These are phyloP conservation scores for Globisporangium alternatum DNA, from an alignment of 352 stramenopile genomes.

Conservation along the genomic window DNA sequence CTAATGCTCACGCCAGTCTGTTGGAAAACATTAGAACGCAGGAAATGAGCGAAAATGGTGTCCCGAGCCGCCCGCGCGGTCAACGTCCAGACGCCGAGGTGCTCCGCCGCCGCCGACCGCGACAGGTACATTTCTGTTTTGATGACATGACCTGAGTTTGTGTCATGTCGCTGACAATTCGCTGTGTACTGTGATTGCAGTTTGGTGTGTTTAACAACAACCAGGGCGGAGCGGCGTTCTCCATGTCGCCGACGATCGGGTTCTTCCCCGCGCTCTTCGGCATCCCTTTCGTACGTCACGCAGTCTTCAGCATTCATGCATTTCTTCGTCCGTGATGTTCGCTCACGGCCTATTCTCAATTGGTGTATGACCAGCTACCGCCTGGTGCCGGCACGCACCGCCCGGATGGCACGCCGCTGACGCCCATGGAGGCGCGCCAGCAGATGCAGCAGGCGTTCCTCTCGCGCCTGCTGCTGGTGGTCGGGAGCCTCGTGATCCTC, in stretches of 20 bases:
- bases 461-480: conserved; percentile 63
- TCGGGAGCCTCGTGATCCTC: conserved; percentile 70
- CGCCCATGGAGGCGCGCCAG: conserved; percentile 50
- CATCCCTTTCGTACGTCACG: conserved; percentile 36
- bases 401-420: conserved; percentile 42
- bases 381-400: conserved; percentile 32
- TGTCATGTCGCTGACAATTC: neutral
- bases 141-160: neutral
- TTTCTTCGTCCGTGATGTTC: neutral
- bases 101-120: conserved; percentile 46
- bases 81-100: conserved; percentile 62
- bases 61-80: conserved; percentile 56
- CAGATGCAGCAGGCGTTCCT: conserved; percentile 74
- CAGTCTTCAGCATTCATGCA: neutral
- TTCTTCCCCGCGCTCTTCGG: conserved; percentile 88
- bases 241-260: conserved; percentile 67
- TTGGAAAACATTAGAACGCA: conserved; percentile 18
- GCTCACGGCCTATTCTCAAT: neutral
- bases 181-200: conserved; percentile 12
- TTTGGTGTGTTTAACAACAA: conserved; percentile 36
- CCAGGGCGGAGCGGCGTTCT: conserved; percentile 31
- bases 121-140: conserved; percentile 31
- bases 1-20: neutral
- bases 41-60: conserved; percentile 24
- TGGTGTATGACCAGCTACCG: conserved; percentile 26